Evolutionary conservation across 2,329 filamentous ascomycete species (phyloP), one percentile per base, ranked within the genome.

Genomic region (Penicillium sp.): DNA sequence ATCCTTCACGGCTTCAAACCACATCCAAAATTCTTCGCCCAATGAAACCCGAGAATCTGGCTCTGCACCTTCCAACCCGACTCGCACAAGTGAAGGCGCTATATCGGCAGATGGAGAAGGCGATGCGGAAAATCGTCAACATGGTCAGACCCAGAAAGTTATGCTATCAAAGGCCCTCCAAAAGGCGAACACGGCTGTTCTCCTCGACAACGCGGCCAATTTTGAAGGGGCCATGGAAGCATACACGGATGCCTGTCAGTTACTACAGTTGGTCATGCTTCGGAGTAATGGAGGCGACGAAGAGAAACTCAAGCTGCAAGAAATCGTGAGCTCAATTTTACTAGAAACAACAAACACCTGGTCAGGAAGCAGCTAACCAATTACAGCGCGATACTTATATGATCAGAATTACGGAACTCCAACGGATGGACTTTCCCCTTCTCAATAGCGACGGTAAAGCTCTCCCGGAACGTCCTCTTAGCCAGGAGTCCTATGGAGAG

Each of bases 141-240:
- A 74, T 55, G 73, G 71, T n/a, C 84, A 84, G 12, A 91, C 89
- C 1, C 89, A 97, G 70, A 97, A 97, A 77, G 89, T 87, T 9
- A 97, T 97, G 92, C 81, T 99, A 29, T 96, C 93, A n/a, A 90
- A 89, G 63, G 94, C 94, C 0, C 78, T 99, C 48, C 89, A 96
- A 68, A 96, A 97, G 75, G 94, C 94, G 43, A 97, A 99, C 67
- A 93, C 90, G 10, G 94, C 94, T 18, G 94, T 99, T 21, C 83
- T 97, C 60, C 83, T 99, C 33, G 94, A 99, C 74, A 97, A 97
- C 81, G 91, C 91, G 12, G 90, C 94, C 65, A 96, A 97, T 67
- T 93, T 94, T 57, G 90, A 93, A 69, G 91, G 90, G 33, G 94
- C 94, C 15, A 87, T 95, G 68, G 85, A 91, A 64, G 91, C 93